Evolutionary conservation across 2,329 filamentous ascomycete genomes (phyloP).

Genomic region (Drechslerella coelobrocha): DNA sequence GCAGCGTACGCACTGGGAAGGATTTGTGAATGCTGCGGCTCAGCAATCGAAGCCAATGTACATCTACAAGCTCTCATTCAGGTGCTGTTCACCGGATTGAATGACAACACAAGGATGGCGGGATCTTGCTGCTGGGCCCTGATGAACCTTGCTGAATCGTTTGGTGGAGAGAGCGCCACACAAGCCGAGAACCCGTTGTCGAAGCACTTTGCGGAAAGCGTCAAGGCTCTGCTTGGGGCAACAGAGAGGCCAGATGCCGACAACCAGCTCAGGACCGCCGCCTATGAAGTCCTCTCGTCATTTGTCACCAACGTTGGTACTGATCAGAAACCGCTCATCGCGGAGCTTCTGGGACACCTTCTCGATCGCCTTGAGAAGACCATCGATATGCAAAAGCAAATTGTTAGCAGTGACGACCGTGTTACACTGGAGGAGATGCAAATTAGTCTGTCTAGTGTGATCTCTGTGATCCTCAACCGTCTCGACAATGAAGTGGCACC

Average conservation of each 20-base stretch:
- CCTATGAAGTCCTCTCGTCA: constrained; percentile 94
- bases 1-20: constrained; percentile 94
- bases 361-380: constrained; percentile 91
- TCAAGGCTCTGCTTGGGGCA: constrained; percentile 81
- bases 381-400: constrained; percentile 84
- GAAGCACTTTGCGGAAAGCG: constrained; percentile 89
- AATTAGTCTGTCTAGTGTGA: constrained; percentile 88
- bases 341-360: constrained; percentile 82
- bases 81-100: constrained; percentile 86
- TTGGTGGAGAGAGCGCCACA: constrained; percentile 71
- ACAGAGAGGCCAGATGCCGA: constrained; percentile 84
- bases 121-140: constrained; percentile 98
- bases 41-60: constrained; percentile 82
- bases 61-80: constrained; percentile 86
- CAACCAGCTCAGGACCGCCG: constrained; percentile 87
- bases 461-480: constrained; percentile 88
- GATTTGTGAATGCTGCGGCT: constrained; percentile 91
- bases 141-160: constrained; percentile 97
- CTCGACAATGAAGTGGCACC: constrained; percentile 90
- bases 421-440: constrained; percentile 97
- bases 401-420: constrained; percentile 95
- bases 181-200: constrained; percentile 78
- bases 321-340: constrained; percentile 81
- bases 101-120: constrained; percentile 94
- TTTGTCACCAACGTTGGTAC: constrained; percentile 91